Conservation (phyloP, 2,329 filamentous ascomycete species). For the Cercospora citrullina region DNA sequence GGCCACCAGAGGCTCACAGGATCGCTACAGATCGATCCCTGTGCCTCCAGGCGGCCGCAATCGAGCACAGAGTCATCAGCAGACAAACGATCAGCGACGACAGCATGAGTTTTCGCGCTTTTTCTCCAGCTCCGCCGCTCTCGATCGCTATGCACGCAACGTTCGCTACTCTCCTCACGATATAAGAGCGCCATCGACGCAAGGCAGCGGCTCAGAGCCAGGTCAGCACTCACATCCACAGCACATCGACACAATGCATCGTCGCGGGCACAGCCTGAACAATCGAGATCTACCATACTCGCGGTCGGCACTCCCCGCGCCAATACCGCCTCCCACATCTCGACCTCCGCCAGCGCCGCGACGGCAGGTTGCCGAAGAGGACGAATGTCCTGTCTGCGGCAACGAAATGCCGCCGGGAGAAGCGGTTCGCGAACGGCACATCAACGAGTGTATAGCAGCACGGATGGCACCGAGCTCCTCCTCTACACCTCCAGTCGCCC, state of each 20-base stretch:
- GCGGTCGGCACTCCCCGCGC: background rate
- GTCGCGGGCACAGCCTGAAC: constrained; percentile 5
- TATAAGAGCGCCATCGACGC: background rate
- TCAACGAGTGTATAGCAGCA: constrained; percentile 39
- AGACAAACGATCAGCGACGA: constrained; percentile 6
- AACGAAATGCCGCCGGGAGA: constrained; percentile 63
- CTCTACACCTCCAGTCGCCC: constrained; percentile 22
- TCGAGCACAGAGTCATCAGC: constrained; percentile 11
- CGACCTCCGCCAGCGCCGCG: constrained; percentile 17
- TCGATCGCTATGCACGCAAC: constrained; percentile 4
- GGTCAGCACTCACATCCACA: background rate
- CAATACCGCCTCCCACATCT: background rate
- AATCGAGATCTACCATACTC: constrained; percentile 1
- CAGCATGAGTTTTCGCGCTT: constrained; percentile 4
- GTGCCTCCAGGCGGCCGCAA: constrained; percentile 10
- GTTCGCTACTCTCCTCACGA: background rate
- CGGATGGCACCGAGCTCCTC: constrained; percentile 25
- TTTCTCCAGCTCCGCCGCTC: background rate
- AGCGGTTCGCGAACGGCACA: constrained; percentile 45
- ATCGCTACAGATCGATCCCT: constrained; percentile 8
- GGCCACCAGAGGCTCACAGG: background rate
- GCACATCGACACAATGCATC: background rate
- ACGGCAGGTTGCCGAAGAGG: constrained; percentile 60
- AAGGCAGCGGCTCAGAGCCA: background rate
- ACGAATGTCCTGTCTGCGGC: constrained; percentile 78